Evolutionary conservation across 2,329 filamentous ascomycete species (phyloP).

Genomic region (Cercospora zeae-maydis): DNA sequence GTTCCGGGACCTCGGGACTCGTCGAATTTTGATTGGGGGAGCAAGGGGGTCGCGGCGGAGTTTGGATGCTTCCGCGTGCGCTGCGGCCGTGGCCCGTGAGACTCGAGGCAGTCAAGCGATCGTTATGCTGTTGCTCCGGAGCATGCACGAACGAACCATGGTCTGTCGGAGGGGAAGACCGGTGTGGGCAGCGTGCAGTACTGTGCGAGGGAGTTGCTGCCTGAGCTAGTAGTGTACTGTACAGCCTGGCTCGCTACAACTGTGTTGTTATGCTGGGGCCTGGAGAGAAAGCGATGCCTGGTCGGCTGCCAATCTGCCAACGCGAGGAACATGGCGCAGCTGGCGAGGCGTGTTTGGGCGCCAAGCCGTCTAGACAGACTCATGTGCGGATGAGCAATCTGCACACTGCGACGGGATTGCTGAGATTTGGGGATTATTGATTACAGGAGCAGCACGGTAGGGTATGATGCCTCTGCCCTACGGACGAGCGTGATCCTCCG

Average conservation of each 20-base stretch:
- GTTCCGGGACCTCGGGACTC: no score
- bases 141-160: no score
- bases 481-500: not conserved
- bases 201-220: not conserved
- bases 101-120: no score
- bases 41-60: no score
- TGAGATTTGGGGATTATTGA: not conserved
- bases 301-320: constrained; percentile 12
- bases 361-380: constrained; percentile 6
- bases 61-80: no score
- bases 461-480: not conserved
- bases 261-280: constrained; percentile 11
- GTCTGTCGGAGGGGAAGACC: no score
- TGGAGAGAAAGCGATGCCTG: constrained; percentile 8
- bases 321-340: constrained; percentile 11
- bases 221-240: not conserved
- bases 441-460: not conserved
- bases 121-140: no score
- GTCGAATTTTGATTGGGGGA: no score
- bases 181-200: no score
- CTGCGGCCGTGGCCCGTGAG: no score
- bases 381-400: constrained; percentile 13
- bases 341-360: no score
- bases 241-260: not conserved
- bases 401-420: not conserved